A percentile compares a stretch with the other conserved stretches of the same genome.
phyloP scores from a whole-genome alignment of 2,329 filamentous ascomycete species.

The Biscogniauxia marginata region DNA sequence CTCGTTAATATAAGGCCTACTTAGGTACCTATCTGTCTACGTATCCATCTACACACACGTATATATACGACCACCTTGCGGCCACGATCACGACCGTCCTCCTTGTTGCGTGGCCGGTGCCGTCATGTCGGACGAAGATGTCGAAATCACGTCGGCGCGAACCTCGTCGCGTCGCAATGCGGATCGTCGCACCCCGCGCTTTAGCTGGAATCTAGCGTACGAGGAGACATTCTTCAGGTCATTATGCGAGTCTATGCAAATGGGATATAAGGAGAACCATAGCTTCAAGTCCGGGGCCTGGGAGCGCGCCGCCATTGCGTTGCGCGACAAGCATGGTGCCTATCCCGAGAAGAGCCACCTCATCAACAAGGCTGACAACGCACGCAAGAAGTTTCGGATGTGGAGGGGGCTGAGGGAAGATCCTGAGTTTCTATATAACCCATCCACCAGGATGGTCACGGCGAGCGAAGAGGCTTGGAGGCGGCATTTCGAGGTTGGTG shows the following conservation, averaged over 20 bases:
- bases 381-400: constrained; percentile 60
- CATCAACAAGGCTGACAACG: constrained; percentile 64
- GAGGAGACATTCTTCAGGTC: constrained; percentile 62
- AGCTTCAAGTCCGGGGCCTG: constrained; percentile 63
- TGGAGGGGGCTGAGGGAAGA: constrained; percentile 59
- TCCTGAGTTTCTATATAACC: constrained; percentile 55
- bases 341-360: constrained; percentile 61
- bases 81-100: neutral
- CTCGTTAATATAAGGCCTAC: neutral
- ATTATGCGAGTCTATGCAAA: constrained; percentile 57
- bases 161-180: constrained; percentile 29
- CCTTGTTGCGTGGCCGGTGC: neutral
- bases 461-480: constrained; percentile 58
- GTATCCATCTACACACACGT: neutral
- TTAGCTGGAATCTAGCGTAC: constrained; percentile 59
- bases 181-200: constrained; percentile 45
- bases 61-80: neutral
- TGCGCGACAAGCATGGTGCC: constrained; percentile 55
- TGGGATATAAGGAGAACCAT: constrained; percentile 55
- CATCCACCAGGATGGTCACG: constrained; percentile 48
- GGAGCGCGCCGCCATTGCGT: constrained; percentile 54
- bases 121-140: constrained; percentile 34
- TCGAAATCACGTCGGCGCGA: constrained; percentile 21
- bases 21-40: neutral
- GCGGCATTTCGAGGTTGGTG: constrained; percentile 55